These are phyloP conservation scores for Mucor saturninus DNA, from an alignment of 371 early-diverging fungal genomes.

Conservation along the genomic window DNA sequence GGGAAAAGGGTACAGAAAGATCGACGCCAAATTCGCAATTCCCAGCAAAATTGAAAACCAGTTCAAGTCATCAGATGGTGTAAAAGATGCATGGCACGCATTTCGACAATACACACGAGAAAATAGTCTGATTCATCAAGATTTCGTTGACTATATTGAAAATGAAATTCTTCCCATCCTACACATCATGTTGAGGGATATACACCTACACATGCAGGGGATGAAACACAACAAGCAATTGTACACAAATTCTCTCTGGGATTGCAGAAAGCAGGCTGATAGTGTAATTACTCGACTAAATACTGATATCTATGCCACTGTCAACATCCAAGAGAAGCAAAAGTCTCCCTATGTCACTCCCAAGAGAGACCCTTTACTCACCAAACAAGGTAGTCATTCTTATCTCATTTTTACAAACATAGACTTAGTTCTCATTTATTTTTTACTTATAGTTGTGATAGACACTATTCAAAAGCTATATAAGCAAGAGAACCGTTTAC, in stretches of 20 bases:
- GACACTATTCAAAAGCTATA: conserved; percentile 19
- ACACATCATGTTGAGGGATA: conserved; percentile 25
- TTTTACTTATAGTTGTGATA: conserved; percentile 15
- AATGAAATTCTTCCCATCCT: conserved; percentile 26
- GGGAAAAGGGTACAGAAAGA: conserved; percentile 27
- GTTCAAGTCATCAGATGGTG: conserved; percentile 31
- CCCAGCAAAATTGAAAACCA: conserved; percentile 24
- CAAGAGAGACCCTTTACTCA: conserved; percentile 28
- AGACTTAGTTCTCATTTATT: not conserved
- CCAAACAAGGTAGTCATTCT: conserved; percentile 23
- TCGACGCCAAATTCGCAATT: conserved; percentile 24
- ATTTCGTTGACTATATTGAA: conserved; percentile 33
- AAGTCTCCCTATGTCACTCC: conserved; percentile 18
- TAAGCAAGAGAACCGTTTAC: conserved; percentile 25
- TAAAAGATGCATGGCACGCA: conserved; percentile 33
- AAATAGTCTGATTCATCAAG: conserved; percentile 31
- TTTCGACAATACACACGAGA: conserved; percentile 30
- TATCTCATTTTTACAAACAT: not conserved
- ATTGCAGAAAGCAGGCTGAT: conserved; percentile 28
- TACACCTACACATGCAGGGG: conserved; percentile 15
- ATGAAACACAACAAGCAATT: conserved; percentile 18
- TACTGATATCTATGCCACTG: conserved; percentile 13
- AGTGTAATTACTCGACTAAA: conserved; percentile 24
- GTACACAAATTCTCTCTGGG: conserved; percentile 13
- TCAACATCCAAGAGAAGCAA: conserved; percentile 13